These are phyloP conservation scores for Sanguinoderma infundibulare DNA, from an alignment of 1,284 basidiomycete genomes.

Conservation along the genomic window DNA sequence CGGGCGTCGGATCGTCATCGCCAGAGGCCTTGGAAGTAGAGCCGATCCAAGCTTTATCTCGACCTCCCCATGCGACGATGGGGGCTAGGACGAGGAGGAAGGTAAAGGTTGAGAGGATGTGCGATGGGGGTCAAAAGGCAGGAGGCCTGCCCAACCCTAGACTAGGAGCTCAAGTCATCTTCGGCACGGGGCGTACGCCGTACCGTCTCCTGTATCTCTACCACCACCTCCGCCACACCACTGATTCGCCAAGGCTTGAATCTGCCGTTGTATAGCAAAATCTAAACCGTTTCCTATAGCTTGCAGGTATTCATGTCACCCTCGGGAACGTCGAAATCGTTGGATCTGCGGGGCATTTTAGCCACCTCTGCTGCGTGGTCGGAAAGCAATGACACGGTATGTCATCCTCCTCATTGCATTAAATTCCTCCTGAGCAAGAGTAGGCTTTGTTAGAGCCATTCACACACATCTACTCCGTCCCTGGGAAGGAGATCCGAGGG, in stretches of 20 bases:
- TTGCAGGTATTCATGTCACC: neutral
- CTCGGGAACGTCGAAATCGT: neutral
- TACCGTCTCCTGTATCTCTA: neutral
- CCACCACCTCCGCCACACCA: neutral
- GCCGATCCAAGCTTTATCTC: conserved; percentile 46
- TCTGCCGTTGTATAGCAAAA: neutral
- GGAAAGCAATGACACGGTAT: conserved; percentile 27
- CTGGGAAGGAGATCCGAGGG: conserved; percentile 93
- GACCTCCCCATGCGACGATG: conserved; percentile 39
- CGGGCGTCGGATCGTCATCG: too few species aligned
- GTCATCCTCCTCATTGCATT: neutral
- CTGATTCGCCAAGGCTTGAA: neutral
- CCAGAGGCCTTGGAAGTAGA: conserved; percentile 34
- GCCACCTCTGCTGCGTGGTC: conserved; percentile 26
- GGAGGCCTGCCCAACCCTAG: neutral
- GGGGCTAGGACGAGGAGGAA: neutral
- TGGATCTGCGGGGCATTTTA: conserved; percentile 25
- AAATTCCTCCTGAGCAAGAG: neutral
- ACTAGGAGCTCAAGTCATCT: neutral
- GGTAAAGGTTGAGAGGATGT: neutral
- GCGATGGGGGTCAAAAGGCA: neutral
- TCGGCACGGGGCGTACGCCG: neutral
- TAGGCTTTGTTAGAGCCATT: conserved; percentile 89
- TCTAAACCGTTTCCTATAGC: too few species aligned
- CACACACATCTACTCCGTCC: conserved; percentile 82